Evolutionary conservation across 208 protist genomes (phyloP), one percentile per base, ranked within the genome.

Genomic region (Leptomonas seymouri): DNA sequence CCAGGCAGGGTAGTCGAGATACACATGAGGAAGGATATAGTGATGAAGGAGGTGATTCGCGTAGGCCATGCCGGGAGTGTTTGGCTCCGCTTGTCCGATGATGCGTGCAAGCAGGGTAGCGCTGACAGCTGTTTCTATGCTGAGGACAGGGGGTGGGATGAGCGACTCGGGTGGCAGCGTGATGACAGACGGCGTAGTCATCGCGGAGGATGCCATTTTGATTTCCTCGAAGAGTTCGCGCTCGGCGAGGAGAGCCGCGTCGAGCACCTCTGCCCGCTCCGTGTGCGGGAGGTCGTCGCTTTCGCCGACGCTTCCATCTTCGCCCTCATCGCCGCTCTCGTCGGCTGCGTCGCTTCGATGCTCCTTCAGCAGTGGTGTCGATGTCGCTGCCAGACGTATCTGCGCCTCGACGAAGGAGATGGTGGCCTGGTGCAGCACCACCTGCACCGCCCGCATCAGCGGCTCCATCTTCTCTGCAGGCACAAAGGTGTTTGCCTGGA

Each of bases 11-110:
- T 84, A 94, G 63, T 87, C 76, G 15, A 80, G 67, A 70, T 95
- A 97, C 25, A 97, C 30, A 76, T 94, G 87, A 9, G 92, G 92
- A 12, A 95, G 54, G 12, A 97, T 61, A 72, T 90, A 91, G 49
- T 80, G 77, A 21, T 64, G 69, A 31, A 86, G 83, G 23, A 95
- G 76, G 16, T 89, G 82, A 14, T 86, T 30, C 16, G 87, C 92
- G 66, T 87, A 91, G 18, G 51, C 28, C 61, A 91, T 85, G 23
- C 80, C 74, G 5, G 92, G 86, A 14, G 90, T 66, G 46, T 74
- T 53, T 9, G 48, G 15, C 41, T 67, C 77, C 53, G 79, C 78
- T 62, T 95, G 87, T 62, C 87, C 81, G 25, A 97, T 76, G 15
- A 94, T 84, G 45, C 78, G 81, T 74, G 82, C 86, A n/a, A 97